These are phyloP conservation scores for Vanrija pseudolonga DNA, from an alignment of 1,284 basidiomycete genomes.

Conservation along the genomic window DNA sequence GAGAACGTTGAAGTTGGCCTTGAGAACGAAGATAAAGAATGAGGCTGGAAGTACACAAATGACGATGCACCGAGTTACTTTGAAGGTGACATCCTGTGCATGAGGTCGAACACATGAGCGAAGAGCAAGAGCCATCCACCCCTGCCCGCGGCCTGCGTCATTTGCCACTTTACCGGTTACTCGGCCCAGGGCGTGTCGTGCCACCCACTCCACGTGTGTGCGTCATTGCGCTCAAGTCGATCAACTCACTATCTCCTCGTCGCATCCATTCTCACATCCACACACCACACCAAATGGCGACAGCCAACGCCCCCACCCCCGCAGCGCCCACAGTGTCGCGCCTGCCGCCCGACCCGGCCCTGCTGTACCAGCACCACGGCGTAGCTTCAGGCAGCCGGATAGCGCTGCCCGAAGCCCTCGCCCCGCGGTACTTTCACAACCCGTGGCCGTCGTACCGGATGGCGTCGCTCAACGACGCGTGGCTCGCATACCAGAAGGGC, in stretches of 20 bases:
- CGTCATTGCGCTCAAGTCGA: too few relatives aligned
- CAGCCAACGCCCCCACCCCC: too few relatives aligned
- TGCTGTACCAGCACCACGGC: slow-evolving; percentile 3
- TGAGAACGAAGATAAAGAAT: too few relatives aligned
- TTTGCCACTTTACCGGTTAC: neutral
- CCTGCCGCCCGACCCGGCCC: neutral
- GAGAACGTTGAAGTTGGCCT: too few relatives aligned
- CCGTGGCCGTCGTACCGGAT: slow-evolving; percentile 47
- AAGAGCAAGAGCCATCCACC: neutral
- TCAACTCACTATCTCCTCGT: neutral
- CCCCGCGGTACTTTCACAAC: slow-evolving; percentile 41
- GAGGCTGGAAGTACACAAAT: too few relatives aligned
- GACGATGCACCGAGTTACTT: too few relatives aligned
- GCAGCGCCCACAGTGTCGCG: neutral
- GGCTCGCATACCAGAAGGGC: slow-evolving; percentile 39
- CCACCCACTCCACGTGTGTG: too few relatives aligned
- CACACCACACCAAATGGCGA: neutral
- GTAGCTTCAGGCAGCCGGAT: neutral
- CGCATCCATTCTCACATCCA: too few relatives aligned
- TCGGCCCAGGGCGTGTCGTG: too few relatives aligned
- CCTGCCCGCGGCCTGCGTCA: neutral
- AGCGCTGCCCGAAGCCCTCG: neutral
- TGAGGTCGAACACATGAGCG: too few relatives aligned
- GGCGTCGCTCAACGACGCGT: slow-evolving; percentile 36
- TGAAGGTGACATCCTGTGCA: too few relatives aligned